Conservation (phyloP, 2,329 filamentous ascomycete genomes). For the Fusarium sublunatum region DNA sequence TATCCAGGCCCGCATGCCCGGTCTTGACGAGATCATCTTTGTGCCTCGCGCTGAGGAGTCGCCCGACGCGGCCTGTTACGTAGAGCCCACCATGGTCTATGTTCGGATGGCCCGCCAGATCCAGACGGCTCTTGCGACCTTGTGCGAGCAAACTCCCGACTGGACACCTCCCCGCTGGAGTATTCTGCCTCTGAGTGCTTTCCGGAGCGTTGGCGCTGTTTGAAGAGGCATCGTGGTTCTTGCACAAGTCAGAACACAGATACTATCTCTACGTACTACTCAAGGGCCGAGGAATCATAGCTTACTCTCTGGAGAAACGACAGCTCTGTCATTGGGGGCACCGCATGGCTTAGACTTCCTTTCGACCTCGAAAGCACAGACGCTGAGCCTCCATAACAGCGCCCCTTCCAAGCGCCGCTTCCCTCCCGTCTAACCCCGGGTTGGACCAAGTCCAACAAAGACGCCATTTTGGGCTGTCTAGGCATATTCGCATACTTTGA, state of each 20-base stretch:
- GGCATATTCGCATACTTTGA: conserved; percentile 5
- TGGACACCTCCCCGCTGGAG: conserved; percentile 54
- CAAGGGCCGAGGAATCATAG: neutral
- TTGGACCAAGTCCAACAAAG: conserved; percentile 2
- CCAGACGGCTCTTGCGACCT: conserved; percentile 49
- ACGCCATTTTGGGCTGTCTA: conserved; percentile 24
- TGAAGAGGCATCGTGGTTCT: neutral
- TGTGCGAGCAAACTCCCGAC: conserved; percentile 46
- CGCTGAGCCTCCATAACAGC: conserved; percentile 4
- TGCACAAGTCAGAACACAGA: neutral
- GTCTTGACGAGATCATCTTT: conserved; percentile 57
- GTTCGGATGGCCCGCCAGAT: conserved; percentile 54
- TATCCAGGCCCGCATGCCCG: conserved; percentile 53
- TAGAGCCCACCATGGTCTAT: conserved; percentile 48
- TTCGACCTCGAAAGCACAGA: conserved; percentile 14
- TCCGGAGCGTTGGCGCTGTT: conserved; percentile 33
- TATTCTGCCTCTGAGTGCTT: conserved; percentile 50
- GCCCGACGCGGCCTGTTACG: conserved; percentile 46
- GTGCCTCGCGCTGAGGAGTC: conserved; percentile 56
- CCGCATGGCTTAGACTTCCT: conserved; percentile 1
- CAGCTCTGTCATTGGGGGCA: neutral
- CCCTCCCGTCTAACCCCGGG: neutral
- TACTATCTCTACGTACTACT: neutral
- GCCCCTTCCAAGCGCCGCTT: conserved; percentile 14
- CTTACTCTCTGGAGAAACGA: neutral